Evolutionary conservation across 208 protist species (phyloP).

Genomic region (Wallacemonas sp.): DNA sequence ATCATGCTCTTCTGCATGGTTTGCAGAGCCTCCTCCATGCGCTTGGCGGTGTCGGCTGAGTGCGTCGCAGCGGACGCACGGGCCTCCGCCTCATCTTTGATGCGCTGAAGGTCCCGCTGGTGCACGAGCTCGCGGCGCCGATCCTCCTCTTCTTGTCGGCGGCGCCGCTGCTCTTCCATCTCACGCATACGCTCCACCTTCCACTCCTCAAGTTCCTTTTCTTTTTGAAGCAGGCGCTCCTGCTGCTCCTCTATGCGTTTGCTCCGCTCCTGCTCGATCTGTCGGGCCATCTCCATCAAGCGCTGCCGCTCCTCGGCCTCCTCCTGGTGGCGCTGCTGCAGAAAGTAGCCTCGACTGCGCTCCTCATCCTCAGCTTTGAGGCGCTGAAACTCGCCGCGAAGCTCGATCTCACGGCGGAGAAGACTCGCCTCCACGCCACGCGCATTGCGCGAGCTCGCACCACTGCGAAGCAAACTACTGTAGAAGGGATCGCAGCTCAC

Average conservation of each 20-base stretch:
- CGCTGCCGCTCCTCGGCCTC: conserved; percentile 58
- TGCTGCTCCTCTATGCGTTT: conserved; percentile 68
- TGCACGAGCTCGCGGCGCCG: conserved; percentile 66
- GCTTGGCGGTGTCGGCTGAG: conserved; percentile 34
- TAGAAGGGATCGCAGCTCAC: neutral
- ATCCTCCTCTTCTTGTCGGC: conserved; percentile 63
- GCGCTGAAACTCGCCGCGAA: conserved; percentile 64
- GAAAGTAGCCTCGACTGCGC: conserved; percentile 29
- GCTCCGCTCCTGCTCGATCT: conserved; percentile 60
- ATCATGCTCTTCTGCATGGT: conserved; percentile 37
- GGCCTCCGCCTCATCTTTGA: conserved; percentile 60
- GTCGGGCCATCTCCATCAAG: conserved; percentile 44
- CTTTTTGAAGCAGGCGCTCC: conserved; percentile 63
- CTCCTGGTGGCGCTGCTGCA: conserved; percentile 41
- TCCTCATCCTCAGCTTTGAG: conserved; percentile 55
- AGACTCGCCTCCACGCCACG: conserved; percentile 46
- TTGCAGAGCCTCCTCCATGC: conserved; percentile 36
- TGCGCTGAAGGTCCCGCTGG: conserved; percentile 65
- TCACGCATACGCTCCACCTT: conserved; percentile 65
- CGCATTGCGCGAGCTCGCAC: neutral
- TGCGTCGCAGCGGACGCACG: conserved; percentile 27
- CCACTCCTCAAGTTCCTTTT: conserved; percentile 85
- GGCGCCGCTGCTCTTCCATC: conserved; percentile 42
- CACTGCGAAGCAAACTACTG: conserved; percentile 1
- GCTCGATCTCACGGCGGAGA: conserved; percentile 62